A percentile compares a stretch with the other conserved stretches of the same genome.
These are phyloP conservation scores for Aspergillus chevalieri DNA, from an alignment of 2,329 filamentous ascomycete genomes.

Conservation along the genomic window DNA sequence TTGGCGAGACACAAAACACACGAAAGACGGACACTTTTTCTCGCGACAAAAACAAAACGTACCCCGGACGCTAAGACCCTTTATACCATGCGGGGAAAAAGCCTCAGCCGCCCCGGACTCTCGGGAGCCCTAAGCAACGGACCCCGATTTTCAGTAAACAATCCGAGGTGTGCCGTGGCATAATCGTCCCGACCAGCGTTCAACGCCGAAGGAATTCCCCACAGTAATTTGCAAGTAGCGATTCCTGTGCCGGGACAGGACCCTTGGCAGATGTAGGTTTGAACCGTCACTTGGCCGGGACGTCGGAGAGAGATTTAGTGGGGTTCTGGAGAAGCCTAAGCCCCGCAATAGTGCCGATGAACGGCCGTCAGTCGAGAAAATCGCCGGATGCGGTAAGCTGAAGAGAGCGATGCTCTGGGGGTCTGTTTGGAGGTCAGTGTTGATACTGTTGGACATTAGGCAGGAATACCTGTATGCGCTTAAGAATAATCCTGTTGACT, in stretches of 20 bases:
- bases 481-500: too few relatives aligned
- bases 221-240: neutral
- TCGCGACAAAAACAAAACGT: neutral
- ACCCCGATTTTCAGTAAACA: neutral
- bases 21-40: too few relatives aligned
- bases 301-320: too few relatives aligned
- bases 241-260: too few relatives aligned
- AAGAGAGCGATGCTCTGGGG: too few relatives aligned
- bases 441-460: too few relatives aligned
- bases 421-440: too few relatives aligned
- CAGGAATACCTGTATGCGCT: too few relatives aligned
- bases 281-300: too few relatives aligned
- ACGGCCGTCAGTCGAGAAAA: neutral
- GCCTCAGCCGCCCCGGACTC: neutral
- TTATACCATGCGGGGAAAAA: neutral
- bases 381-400: neutral
- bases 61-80: neutral
- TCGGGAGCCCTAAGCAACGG: neutral
- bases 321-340: neutral
- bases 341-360: slow-evolving; percentile 1
- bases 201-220: neutral
- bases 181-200: neutral
- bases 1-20: too few relatives aligned
- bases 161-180: neutral
- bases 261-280: too few relatives aligned